Percentiles rank a stretch among this genome's conserved stretches.
These are phyloP conservation scores for Coniosporium tulheliwenetii DNA, from an alignment of 2,329 filamentous ascomycete species.

Conservation along the genomic window DNA sequence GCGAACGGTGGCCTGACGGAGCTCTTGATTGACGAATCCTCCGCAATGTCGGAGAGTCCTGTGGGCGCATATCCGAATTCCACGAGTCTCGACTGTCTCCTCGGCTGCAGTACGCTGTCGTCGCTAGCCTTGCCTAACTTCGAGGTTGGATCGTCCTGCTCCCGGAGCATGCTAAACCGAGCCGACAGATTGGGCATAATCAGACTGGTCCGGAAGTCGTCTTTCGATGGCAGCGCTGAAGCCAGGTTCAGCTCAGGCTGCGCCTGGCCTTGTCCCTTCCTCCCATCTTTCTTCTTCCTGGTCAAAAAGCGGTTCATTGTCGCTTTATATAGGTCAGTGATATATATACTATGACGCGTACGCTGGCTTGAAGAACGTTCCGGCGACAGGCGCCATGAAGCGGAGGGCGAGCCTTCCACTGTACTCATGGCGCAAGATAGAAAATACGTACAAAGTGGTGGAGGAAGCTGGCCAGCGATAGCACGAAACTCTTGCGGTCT, in stretches of 20 bases:
- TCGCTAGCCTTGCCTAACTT: conserved; percentile 89
- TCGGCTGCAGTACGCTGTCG: conserved; percentile 77
- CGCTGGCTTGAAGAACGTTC: too few relatives aligned
- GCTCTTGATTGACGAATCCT: conserved; percentile 66
- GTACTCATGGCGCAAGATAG: too few relatives aligned
- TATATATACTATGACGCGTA: background rate
- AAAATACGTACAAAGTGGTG: too few relatives aligned
- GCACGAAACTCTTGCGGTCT: too few relatives aligned
- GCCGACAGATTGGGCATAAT: conserved; percentile 91
- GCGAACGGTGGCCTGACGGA: conserved; percentile 43
- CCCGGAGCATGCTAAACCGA: conserved; percentile 89
- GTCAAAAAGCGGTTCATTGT: conserved; percentile 65
- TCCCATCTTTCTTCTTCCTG: conserved; percentile 48
- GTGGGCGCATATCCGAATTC: conserved; percentile 50
- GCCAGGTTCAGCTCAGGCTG: conserved; percentile 59
- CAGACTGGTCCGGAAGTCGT: conserved; percentile 90
- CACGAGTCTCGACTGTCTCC: conserved; percentile 61
- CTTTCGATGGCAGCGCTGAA: conserved; percentile 58
- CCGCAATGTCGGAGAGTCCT: conserved; percentile 69
- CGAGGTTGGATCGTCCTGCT: conserved; percentile 82
- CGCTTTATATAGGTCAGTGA: conserved; percentile 7
- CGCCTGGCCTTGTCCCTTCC: conserved; percentile 31
- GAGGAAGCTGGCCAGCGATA: too few relatives aligned
- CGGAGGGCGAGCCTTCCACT: too few relatives aligned
- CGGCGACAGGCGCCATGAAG: too few relatives aligned